These are phyloP conservation scores for Mycena albidolilacea DNA, from an alignment of 768 basidiomycete species.

Conservation along the genomic window DNA sequence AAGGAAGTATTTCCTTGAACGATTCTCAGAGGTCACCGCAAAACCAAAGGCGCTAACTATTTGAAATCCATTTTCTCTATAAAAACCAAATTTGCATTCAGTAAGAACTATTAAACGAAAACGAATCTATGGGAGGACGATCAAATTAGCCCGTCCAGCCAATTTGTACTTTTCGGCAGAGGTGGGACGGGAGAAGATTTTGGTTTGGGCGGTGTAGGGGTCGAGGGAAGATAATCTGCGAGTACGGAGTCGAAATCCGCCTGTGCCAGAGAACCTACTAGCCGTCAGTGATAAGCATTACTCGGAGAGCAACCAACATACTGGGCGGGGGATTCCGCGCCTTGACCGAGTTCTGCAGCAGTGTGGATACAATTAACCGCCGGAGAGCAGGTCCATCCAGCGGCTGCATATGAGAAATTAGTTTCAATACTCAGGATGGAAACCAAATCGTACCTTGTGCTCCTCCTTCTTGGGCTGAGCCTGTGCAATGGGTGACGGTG, in stretches of 20 bases:
- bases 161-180: slow-evolving; percentile 42
- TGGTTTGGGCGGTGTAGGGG: slow-evolving; percentile 40
- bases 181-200: slow-evolving; percentile 30
- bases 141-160: slow-evolving; percentile 40
- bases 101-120: not conserved
- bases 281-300: slow-evolving; percentile 28
- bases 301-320: slow-evolving; percentile 41
- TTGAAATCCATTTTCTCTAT: not conserved
- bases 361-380: slow-evolving; percentile 73
- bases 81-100: not conserved
- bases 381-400: slow-evolving; percentile 79
- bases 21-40: not conserved
- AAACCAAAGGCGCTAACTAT: too few species aligned
- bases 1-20: not conserved
- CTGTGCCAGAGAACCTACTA: slow-evolving; percentile 56
- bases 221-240: slow-evolving; percentile 75
- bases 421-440: not conserved
- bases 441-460: slow-evolving; percentile 52
- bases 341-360: slow-evolving; percentile 69
- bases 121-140: not conserved
- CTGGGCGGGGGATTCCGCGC: slow-evolving; percentile 61
- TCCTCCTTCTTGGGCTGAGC: slow-evolving; percentile 54
- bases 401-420: slow-evolving; percentile 48
- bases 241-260: slow-evolving; percentile 81
- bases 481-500: slow-evolving; percentile 50